Evolutionary conservation across 2,329 filamentous ascomycete genomes (phyloP), one percentile per base, ranked within the genome.

Genomic region (Venturia asperata): DNA sequence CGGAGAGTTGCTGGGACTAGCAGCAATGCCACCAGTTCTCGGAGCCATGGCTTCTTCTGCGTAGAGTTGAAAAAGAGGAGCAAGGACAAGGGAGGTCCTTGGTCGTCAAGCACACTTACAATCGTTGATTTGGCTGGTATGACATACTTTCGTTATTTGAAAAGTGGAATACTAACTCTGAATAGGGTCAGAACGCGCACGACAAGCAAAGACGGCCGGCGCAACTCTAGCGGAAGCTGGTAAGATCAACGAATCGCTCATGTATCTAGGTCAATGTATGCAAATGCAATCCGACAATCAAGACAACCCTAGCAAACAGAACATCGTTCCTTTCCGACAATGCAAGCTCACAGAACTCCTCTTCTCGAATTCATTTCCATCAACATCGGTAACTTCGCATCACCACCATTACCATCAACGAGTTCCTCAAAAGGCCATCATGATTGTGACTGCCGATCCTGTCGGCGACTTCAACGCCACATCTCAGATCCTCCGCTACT

Each of bases 171-270:
- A 58, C 52, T 58, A 62, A 68, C 74, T 62, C 37, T 68, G 64
- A 47, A 62, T 68, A 82, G 83, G 83, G 17, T 97, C 94, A 67
- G 94, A 99, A 77, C 87, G 94, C 67, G 93, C 93, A 19, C 85
- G 92, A 67, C 92, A 94, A 68, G 92, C 94, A 34, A 97, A 97
- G 81, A 97, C 94, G 0, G 90, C 92, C 0, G 94, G 94, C 15
- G 87, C 91, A 4, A 97, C 93, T 0, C 83, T 99, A 17, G 93
- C 90, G 0, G 94, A 99, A 78, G 94, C 93, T 43, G 94, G 94
- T 64, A 97, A 97, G 78, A 99, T 99, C 74, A 99, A 99, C 72
- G 92, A 97, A 76, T 96, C 91, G 72, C 79, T 99, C 73, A 99
- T 99, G 94, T 97, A 97, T 74, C 83, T 99, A 1, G 94, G 94